Evolutionary conservation across 2,329 filamentous ascomycete genomes (phyloP).

Genomic region (Aspergillus sp.): DNA sequence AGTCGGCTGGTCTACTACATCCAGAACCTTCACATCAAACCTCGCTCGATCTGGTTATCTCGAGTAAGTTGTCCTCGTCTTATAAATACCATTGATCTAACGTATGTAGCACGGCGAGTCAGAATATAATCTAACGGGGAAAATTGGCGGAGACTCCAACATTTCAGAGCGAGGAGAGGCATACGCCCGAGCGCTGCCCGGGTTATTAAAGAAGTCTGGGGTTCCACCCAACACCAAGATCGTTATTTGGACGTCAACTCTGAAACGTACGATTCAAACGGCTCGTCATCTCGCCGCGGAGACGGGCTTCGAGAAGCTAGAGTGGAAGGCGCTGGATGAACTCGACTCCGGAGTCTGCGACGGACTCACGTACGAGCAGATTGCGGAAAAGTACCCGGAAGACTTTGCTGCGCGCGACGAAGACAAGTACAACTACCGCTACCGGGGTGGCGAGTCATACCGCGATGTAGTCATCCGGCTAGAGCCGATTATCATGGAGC

Average conservation of each 20-base stretch:
- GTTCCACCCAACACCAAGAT: conserved; percentile 67
- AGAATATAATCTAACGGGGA: conserved; percentile 82
- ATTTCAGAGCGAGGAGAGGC: conserved; percentile 83
- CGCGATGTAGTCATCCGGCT: conserved; percentile 96
- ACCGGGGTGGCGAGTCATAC: conserved; percentile 93
- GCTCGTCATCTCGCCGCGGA: conserved; percentile 76
- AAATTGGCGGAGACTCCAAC: conserved; percentile 89
- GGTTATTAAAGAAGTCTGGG: conserved; percentile 80
- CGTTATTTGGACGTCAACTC: conserved; percentile 74
- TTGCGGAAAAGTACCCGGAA: conserved; percentile 85
- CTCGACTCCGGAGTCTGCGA: conserved; percentile 96
- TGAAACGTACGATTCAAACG: conserved; percentile 87
- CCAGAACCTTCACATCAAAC: conserved; percentile 97
- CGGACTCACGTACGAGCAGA: conserved; percentile 92
- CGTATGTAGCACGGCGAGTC: conserved; percentile 82
- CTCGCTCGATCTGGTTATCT: conserved; percentile 94
- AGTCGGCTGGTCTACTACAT: conserved; percentile 96
- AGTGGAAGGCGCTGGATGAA: conserved; percentile 98
- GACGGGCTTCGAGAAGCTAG: conserved; percentile 79
- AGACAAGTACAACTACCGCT: conserved; percentile 99
- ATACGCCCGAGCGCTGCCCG: conserved; percentile 82
- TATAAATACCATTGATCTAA: conserved; percentile 13
- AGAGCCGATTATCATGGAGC: conserved; percentile 99
- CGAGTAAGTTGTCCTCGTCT: conserved; percentile 61
- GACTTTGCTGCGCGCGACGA: conserved; percentile 95